A percentile compares a stretch with the other conserved stretches of the same genome.
These are phyloP conservation scores for Ilyonectria destructans DNA, from an alignment of 2,329 filamentous ascomycete genomes.

Conservation along the genomic window DNA sequence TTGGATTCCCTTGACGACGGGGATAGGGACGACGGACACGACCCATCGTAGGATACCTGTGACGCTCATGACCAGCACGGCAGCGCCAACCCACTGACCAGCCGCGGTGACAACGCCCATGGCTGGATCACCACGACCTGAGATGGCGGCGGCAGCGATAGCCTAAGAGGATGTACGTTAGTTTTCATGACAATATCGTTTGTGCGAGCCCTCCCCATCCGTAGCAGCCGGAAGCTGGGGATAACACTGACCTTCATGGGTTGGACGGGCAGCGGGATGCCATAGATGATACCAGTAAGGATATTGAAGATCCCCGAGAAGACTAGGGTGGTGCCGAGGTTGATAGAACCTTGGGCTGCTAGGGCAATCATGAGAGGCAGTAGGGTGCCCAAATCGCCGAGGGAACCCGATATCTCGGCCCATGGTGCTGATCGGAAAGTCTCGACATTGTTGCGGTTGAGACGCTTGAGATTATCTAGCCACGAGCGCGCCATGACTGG, in stretches of 20 bases:
- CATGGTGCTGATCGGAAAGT: conserved; percentile 65
- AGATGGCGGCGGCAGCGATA: conserved; percentile 92
- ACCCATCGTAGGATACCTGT: conserved; percentile 86
- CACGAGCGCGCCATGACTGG: conserved; percentile 46
- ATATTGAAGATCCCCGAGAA: conserved; percentile 93
- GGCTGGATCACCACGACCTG: conserved; percentile 68
- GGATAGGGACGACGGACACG: conserved; percentile 82
- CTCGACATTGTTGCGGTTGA: conserved; percentile 65
- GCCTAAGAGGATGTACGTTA: conserved; percentile 64
- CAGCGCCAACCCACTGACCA: conserved; percentile 79
- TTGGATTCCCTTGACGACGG: conserved; percentile 95
- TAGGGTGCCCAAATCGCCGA: conserved; percentile 91
- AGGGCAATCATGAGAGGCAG: conserved; percentile 92
- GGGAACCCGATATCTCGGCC: conserved; percentile 88
- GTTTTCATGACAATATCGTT: background rate
- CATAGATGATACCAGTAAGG: conserved; percentile 85
- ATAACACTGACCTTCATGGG: conserved; percentile 76
- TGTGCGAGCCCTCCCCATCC: background rate
- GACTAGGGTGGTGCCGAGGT: conserved; percentile 86
- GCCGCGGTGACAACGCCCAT: conserved; percentile 82
- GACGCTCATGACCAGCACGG: conserved; percentile 83
- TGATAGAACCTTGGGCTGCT: conserved; percentile 83
- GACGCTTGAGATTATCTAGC: conserved; percentile 50
- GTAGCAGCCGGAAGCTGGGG: too few species aligned
- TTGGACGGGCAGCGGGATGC: conserved; percentile 92